These are phyloP conservation scores for Tricholoma bakamatsutake DNA, from an alignment of 768 basidiomycete genomes.

Conservation along the genomic window DNA sequence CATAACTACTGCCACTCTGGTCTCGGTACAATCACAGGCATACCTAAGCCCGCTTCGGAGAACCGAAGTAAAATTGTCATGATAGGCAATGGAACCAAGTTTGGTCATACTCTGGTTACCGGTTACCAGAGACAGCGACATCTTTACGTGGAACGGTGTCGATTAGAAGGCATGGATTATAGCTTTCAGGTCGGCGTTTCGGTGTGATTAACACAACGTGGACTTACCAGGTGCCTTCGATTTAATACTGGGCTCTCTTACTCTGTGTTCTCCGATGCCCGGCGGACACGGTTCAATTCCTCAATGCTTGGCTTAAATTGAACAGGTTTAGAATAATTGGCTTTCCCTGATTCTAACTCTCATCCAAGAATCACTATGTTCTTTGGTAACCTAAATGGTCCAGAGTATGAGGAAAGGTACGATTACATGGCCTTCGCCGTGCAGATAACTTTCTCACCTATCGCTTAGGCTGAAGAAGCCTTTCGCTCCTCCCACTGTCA, in stretches of 20 bases:
- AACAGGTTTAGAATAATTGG: neutral
- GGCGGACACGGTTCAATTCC: constrained; percentile 3
- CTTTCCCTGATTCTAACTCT: neutral
- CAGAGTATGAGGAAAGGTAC: constrained; percentile 37
- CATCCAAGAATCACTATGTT: constrained; percentile 13
- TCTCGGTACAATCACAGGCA: no score
- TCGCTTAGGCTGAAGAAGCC: constrained; percentile 32
- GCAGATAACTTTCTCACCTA: neutral
- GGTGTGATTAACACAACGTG: no score
- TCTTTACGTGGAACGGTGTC: no score
- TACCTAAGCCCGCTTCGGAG: no score
- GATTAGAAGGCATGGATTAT: no score
- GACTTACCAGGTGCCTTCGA: no score
- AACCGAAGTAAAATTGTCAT: no score
- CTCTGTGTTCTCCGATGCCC: constrained; percentile 7
- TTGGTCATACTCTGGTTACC: no score
- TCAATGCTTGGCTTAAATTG: constrained; percentile 2
- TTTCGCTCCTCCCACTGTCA: constrained; percentile 43
- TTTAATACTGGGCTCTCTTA: neutral
- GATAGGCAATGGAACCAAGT: no score
- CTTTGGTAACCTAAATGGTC: constrained; percentile 27
- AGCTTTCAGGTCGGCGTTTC: no score
- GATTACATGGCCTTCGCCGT: neutral
- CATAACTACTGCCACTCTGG: no score
- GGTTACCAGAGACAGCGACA: no score